Evolutionary conservation across 805 yeast species (phyloP), one percentile per base, ranked within the genome.

Genomic region (Candida bentonensis): DNA sequence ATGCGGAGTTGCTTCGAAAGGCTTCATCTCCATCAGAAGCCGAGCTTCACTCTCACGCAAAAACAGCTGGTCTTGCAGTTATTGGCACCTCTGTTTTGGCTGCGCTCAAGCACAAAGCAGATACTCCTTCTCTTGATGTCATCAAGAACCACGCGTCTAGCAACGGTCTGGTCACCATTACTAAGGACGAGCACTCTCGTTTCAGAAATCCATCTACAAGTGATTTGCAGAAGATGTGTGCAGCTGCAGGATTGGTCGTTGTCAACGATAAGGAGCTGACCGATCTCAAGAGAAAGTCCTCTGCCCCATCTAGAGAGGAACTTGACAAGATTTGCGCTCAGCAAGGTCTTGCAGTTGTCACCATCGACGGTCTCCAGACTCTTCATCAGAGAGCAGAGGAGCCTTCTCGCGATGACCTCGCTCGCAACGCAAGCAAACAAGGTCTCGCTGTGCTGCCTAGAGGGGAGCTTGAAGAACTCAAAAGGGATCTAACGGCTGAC

Each of bases 391-490:
- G 49, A n/a, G 42, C 47, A 39, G 42, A 51, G 4, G 36, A 47
- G 5, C 47, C 46, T 11, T 21, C 58, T 4, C 21, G 51, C n/a
- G 56, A 52, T 13, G 57, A 55, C 23, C 43, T 60, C 23, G 49
- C 49, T 2, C 47, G 53, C 26, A 59, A 60, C 23, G 56, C 72
- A 4, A 61, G 56, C 43, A 55, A 50, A 9, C 60, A 63, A 46
- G 58, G 60, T 4, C 47, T 66, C 39, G 53, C 64, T 1, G 64
- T 66, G 2, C 43, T 68, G 25, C 28, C 53, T 3, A 46, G 45
- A 11, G 26, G 46, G 3, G 46, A 49, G 4, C 39, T 40, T 20
- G 49, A 48, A 4, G 48, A 51, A 25, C 34, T 53, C 3, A 40
- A 46, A 3, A 28, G 44, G 1, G 45, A 49, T 51, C 22, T 20